Conservation (phyloP, 176 grass and related monocot genomes). For the Dendrocalamus sinicus region DNA sequence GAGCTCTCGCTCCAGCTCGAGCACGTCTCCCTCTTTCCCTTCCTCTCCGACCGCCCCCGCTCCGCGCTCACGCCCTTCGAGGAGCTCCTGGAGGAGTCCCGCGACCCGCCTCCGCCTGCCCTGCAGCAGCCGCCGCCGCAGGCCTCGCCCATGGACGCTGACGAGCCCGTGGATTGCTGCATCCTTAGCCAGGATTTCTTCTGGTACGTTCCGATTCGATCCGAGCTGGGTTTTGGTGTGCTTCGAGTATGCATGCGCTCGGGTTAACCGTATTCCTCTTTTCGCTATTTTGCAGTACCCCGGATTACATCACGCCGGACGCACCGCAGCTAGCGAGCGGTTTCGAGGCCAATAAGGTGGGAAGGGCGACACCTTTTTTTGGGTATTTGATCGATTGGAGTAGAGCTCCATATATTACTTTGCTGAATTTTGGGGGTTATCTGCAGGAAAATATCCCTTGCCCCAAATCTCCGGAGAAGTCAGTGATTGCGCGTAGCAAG, state of each 20-base stretch:
- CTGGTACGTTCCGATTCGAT: conserved; percentile 52
- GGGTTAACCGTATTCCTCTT: conserved; percentile 1
- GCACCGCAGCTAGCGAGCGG: conserved; percentile 54
- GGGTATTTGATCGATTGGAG: background rate
- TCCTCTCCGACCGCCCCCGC: conserved; percentile 14
- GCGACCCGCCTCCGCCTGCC: background rate
- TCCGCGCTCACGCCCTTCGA: conserved; percentile 46
- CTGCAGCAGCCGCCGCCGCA: background rate
- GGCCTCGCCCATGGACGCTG: conserved; percentile 32
- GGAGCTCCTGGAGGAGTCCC: conserved; percentile 59
- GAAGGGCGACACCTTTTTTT: background rate
- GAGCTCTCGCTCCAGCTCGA: conserved; percentile 75
- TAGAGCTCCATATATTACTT: background rate
- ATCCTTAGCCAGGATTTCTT: conserved; percentile 99
- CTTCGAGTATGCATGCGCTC: too few species aligned
- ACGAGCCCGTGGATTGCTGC: conserved; percentile 61
- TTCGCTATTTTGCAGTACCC: conserved; percentile 57
- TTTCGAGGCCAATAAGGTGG: conserved; percentile 72
- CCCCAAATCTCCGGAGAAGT: conserved; percentile 92
- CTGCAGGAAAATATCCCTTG: conserved; percentile 81
- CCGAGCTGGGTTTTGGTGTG: background rate
- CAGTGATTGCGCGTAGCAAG: conserved; percentile 64
- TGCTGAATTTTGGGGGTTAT: background rate
- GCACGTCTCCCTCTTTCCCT: conserved; percentile 57
- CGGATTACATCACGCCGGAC: conserved; percentile 93